phyloP scores from a whole-genome alignment of 148 eudicot genomes.

The Fallopia convolvulus region DNA sequence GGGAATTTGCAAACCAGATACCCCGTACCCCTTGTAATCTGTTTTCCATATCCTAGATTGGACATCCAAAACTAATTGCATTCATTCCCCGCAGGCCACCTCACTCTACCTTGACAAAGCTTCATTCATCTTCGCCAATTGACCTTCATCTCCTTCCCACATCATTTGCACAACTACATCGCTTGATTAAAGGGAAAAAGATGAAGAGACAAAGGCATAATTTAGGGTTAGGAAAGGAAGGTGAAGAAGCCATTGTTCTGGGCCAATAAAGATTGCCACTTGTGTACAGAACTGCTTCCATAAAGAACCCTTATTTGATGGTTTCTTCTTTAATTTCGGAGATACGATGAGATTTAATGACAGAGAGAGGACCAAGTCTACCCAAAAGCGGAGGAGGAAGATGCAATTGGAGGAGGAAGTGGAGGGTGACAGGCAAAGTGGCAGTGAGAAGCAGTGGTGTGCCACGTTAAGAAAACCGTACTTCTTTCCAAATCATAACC shows the following conservation, averaged over 20 bases:
- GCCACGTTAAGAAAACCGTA: background rate
- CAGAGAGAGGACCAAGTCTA: background rate
- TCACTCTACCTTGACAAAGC: background rate
- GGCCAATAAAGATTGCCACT: background rate
- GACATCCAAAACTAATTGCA: background rate
- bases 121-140: background rate
- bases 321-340: background rate
- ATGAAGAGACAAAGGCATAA: background rate
- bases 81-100: background rate
- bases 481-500: background rate
- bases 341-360: background rate
- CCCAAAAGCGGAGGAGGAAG: background rate
- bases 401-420: background rate
- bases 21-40: background rate
- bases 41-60: background rate
- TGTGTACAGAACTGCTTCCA: conserved; percentile 1
- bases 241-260: background rate
- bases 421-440: background rate
- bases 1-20: background rate
- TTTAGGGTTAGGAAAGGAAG: background rate
- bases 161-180: background rate
- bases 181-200: background rate
- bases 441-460: background rate
- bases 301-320: background rate
- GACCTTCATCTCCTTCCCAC: background rate